A percentile compares a stretch with the other conserved stretches of the same genome.
These are phyloP conservation scores for Allium sativum DNA, from an alignment of 106 monocot species.

Conservation along the genomic window DNA sequence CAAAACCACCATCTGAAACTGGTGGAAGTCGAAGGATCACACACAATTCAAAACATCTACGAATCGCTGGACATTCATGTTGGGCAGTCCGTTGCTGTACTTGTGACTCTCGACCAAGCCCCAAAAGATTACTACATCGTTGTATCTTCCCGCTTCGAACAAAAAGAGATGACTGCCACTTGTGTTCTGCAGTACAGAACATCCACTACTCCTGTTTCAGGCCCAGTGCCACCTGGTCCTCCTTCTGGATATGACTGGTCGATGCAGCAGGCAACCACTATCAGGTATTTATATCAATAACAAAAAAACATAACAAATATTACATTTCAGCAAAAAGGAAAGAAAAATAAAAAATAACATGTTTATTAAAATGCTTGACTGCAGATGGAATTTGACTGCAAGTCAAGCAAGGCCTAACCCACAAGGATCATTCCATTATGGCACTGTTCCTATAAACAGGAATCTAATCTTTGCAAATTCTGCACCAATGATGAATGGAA, in stretches of 20 bases:
- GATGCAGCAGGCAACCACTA: conserved; percentile 48
- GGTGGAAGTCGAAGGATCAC: conserved; percentile 69
- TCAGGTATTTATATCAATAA: conserved; percentile 24
- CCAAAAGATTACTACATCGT: conserved; percentile 56
- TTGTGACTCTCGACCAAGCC: conserved; percentile 52
- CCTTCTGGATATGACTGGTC: conserved; percentile 25
- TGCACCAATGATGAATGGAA: conserved; percentile 17
- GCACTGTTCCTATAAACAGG: conserved; percentile 14
- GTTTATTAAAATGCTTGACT: neutral
- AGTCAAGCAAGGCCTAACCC: conserved; percentile 33
- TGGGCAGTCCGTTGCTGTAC: conserved; percentile 49
- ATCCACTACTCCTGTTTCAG: conserved; percentile 28
- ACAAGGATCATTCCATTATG: conserved; percentile 30
- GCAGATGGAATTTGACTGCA: conserved; percentile 30
- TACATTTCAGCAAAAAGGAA: too few species aligned
- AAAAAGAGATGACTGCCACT: conserved; percentile 18
- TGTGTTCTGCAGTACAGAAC: conserved; percentile 42
- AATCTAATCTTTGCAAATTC: conserved; percentile 15
- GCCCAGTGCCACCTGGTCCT: conserved; percentile 32
- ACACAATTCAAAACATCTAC: conserved; percentile 51
- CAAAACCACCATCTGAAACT: conserved; percentile 51
- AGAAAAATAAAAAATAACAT: too few species aligned
- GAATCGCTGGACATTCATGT: conserved; percentile 69
- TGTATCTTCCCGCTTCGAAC: conserved; percentile 49
- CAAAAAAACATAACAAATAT: neutral